A percentile compares a stretch with the other conserved stretches of the same genome.
Evolutionary conservation across 352 stramenopile genomes (phyloP).

Genomic region (Blastocystis sp.): DNA sequence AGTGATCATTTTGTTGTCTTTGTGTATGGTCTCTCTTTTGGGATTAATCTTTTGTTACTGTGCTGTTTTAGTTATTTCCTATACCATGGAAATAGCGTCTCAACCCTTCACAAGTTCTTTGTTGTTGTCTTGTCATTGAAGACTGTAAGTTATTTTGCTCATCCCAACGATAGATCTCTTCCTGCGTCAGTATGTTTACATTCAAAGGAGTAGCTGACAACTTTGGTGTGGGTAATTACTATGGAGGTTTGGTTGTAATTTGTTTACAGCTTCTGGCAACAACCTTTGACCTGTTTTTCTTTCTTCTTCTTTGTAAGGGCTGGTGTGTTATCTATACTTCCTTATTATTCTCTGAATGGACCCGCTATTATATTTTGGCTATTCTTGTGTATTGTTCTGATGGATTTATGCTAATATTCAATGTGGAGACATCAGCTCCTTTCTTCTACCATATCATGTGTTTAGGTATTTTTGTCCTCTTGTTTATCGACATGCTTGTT

Average conservation of each 20-base stretch:
- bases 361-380: neutral
- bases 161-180: neutral
- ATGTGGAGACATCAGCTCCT: neutral
- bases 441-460: constrained; percentile 18
- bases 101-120: too few species aligned
- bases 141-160: too few species aligned
- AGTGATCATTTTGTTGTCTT: neutral
- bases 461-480: neutral
- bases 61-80: too few species aligned
- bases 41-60: neutral
- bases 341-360: neutral
- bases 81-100: too few species aligned
- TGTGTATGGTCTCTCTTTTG: neutral
- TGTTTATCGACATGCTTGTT: neutral
- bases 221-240: neutral
- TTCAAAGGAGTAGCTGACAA: neutral
- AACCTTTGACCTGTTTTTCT: too few species aligned
- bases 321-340: constrained; percentile 28
- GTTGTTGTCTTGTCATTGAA: too few species aligned
- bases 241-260: neutral
- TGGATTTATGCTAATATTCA: constrained; percentile 4
- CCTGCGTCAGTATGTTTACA: neutral
- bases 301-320: constrained; percentile 1
- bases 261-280: constrained; percentile 4
- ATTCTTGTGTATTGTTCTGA: constrained; percentile 24